Evolutionary conservation across 2,329 filamentous ascomycete genomes (phyloP), one percentile per base, ranked within the genome.

Genomic region (Colletotrichum tofieldiae): DNA sequence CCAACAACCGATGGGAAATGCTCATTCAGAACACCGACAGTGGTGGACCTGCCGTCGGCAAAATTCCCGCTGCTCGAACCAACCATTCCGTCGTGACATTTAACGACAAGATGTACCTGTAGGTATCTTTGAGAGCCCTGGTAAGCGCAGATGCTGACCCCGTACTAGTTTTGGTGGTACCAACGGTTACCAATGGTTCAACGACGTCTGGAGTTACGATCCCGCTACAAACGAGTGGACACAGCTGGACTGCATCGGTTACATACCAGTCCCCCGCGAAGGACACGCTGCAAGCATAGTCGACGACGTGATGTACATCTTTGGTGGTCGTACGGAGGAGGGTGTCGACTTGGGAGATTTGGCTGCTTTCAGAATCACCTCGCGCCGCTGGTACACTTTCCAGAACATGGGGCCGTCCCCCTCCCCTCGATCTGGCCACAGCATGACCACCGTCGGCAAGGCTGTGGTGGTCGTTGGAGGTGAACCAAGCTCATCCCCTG

Each of bases 331-430:
- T 72, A 98, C 95, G 0, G 94, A 98, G 79, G 95, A 98, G 76
- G 96, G 96, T 1, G 90, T 92, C 37, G 96, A 99, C 80, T 86
- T 99, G 5, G 96, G 96, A 43, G 96, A 99, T 81, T 87, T 99
- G 54, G 96, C 96, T 2, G 96, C 96, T 1, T 91, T 91, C 77
- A 84, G 88, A 65, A 90, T 91, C 71, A 91, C 93, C 0, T 95
- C 95, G 14, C 92, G 94, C 75, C 91, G 96, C 72, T 99, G 96
- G 96, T 99, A 98, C 81, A 99, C 96, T 45, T 99, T 99, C 83
- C 96, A 99, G 79, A 99, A 99, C 79, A 99, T 99, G 96, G 96
- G 96, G 0, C 95, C 95, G 3, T 97, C 95, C 1, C 96, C 96
- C 0, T 98, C 95, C 3, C 92, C 96, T 41, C 90, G 96, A 72